Conservation (phyloP, 2,329 filamentous ascomycete genomes). For the Trichoderma oligosporum region DNA sequence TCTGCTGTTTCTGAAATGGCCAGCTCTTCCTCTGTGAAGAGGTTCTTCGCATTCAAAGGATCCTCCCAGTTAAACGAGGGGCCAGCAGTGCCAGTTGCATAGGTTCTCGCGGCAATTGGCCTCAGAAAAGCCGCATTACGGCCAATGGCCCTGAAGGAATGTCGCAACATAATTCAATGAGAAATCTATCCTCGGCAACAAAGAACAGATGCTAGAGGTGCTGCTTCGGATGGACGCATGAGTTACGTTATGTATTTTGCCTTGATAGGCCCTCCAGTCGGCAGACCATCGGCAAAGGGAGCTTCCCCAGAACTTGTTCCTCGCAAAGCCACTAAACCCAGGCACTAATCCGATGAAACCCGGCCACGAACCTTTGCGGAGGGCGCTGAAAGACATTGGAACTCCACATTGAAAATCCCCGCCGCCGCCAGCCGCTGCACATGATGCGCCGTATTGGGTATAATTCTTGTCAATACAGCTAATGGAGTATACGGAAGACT, state of each 20-base stretch:
- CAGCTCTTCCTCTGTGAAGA: conserved; percentile 85
- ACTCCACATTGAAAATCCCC: background rate
- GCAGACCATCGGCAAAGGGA: conserved; percentile 23
- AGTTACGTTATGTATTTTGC: conserved; percentile 21
- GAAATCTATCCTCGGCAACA: background rate
- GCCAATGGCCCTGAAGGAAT: conserved; percentile 30
- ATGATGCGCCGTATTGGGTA: conserved; percentile 3
- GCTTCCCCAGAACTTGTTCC: conserved; percentile 19
- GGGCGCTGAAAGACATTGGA: background rate
- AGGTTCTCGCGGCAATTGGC: conserved; percentile 32
- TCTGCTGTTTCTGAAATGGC: conserved; percentile 89
- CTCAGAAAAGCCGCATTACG: conserved; percentile 27
- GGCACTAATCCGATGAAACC: conserved; percentile 31
- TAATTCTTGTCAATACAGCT: background rate
- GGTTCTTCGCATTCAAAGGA: conserved; percentile 67
- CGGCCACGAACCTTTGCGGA: conserved; percentile 17
- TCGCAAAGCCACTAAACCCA: conserved; percentile 1
- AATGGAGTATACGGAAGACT: too few species aligned
- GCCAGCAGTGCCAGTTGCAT: conserved; percentile 34
- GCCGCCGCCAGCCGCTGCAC: conserved; percentile 11
- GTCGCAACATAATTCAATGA: conserved; percentile 29
- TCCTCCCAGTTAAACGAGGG: conserved; percentile 83
- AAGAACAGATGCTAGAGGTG: background rate
- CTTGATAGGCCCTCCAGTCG: background rate
- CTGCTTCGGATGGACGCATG: conserved; percentile 20